Percentiles rank a stretch among this genome's conserved stretches.
These are phyloP conservation scores for Pseudogymnoascus sp. DNA, from an alignment of 2,329 filamentous ascomycete species.

Conservation along the genomic window DNA sequence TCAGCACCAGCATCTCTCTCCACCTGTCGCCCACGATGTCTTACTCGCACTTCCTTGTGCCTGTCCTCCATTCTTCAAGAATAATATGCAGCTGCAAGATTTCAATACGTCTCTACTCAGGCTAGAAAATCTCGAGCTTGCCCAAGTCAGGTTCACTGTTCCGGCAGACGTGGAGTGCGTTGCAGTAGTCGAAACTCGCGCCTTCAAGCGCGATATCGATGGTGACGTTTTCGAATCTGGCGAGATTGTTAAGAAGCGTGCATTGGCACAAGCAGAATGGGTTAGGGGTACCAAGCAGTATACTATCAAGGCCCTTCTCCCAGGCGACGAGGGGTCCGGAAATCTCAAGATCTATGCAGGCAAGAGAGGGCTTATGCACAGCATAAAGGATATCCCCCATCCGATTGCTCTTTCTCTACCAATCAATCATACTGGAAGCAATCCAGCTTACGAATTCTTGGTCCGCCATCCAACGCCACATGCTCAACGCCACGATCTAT, in stretches of 20 bases:
- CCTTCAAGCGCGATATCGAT: slow-evolving; percentile 72
- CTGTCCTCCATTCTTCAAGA: slow-evolving; percentile 81
- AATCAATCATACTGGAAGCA: slow-evolving; percentile 81
- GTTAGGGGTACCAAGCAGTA: slow-evolving; percentile 78
- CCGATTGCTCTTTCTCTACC: slow-evolving; percentile 84
- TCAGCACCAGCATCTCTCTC: slow-evolving; percentile 86
- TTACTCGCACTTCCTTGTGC: slow-evolving; percentile 79
- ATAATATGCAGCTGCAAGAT: slow-evolving; percentile 68
- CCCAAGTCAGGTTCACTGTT: slow-evolving; percentile 80
- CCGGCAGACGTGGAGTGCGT: slow-evolving; percentile 85
- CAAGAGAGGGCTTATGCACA: slow-evolving; percentile 92
- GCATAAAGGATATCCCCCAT: slow-evolving; percentile 91
- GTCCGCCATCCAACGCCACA: slow-evolving; percentile 92
- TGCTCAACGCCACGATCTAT: slow-evolving; percentile 93
- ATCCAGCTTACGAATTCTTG: slow-evolving; percentile 89
- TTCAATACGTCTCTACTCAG: slow-evolving; percentile 83
- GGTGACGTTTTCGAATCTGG: slow-evolving; percentile 92
- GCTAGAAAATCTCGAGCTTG: slow-evolving; percentile 87
- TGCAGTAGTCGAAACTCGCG: slow-evolving; percentile 81
- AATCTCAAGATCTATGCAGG: slow-evolving; percentile 88
- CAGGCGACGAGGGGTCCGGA: slow-evolving; percentile 83
- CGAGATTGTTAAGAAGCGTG: slow-evolving; percentile 75
- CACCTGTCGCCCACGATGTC: slow-evolving; percentile 75
- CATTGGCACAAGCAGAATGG: slow-evolving; percentile 89
- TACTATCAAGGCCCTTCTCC: slow-evolving; percentile 84